Percentiles rank a stretch among this genome's conserved stretches.
Evolutionary conservation across 108 stramenopile species (phyloP).

Genomic region (Heterococcus sp.): DNA sequence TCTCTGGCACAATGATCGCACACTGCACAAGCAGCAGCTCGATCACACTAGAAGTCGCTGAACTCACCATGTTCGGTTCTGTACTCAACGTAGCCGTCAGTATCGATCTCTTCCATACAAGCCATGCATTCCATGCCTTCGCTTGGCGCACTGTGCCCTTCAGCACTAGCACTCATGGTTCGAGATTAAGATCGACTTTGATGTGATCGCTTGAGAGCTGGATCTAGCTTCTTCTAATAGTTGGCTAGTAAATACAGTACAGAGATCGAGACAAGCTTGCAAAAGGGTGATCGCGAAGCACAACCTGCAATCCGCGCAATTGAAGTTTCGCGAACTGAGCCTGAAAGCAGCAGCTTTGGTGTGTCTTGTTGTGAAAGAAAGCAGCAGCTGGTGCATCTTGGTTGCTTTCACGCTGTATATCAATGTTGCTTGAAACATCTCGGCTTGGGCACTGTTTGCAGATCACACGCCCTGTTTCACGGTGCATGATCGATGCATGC

Average conservation of each 20-base stretch:
- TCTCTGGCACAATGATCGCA: neutral
- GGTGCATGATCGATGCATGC: neutral
- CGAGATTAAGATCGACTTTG: neutral
- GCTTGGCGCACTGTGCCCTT: neutral
- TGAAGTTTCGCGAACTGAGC: neutral
- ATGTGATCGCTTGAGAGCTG: neutral
- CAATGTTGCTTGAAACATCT: neutral
- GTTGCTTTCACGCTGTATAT: neutral
- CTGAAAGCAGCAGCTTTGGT: neutral
- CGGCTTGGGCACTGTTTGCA: neutral
- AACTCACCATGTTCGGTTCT: slow-evolving; percentile 24
- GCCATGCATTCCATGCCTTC: slow-evolving; percentile 29
- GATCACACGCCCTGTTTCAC: neutral
- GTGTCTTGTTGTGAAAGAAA: neutral
- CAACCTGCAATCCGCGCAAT: too few species aligned
- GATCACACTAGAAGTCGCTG: neutral
- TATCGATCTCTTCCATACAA: slow-evolving; percentile 31
- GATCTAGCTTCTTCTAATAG: neutral
- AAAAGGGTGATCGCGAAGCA: too few species aligned
- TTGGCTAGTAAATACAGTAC: neutral
- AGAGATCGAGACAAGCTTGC: neutral
- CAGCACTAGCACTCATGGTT: neutral
- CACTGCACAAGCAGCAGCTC: neutral
- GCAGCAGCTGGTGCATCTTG: neutral
- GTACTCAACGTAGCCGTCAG: slow-evolving; percentile 35